Percentiles rank a stretch among this genome's conserved stretches.
Evolutionary conservation across 345 rosid genomes (phyloP).

Genomic region (Firmiana major): DNA sequence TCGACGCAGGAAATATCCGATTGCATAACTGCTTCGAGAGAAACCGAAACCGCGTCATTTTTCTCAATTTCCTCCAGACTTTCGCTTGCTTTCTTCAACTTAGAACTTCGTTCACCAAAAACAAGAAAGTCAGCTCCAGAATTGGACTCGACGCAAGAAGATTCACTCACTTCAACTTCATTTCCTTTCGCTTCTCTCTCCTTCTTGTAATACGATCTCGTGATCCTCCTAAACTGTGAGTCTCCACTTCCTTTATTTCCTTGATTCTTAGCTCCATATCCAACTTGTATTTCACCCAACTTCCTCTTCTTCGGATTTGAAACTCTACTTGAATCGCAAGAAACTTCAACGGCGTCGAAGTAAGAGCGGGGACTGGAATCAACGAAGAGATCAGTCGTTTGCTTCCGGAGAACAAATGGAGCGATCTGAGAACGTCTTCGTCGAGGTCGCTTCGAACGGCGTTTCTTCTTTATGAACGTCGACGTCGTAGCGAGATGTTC

Average conservation of each 20-base stretch:
- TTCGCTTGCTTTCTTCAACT: constrained; percentile 15
- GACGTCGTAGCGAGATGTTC: constrained; percentile 7
- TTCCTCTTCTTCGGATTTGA: constrained; percentile 37
- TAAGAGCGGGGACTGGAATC: constrained; percentile 38
- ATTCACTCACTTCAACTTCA: constrained; percentile 50
- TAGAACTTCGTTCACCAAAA: constrained; percentile 12
- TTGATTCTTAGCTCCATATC: constrained; percentile 19
- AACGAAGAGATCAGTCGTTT: constrained; percentile 26
- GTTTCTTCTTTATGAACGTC: constrained; percentile 39
- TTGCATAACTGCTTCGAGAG: constrained; percentile 16
- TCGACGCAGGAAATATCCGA: constrained; percentile 44
- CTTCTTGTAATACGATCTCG: constrained; percentile 44
- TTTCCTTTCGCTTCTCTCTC: constrained; percentile 26
- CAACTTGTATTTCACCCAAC: constrained; percentile 26
- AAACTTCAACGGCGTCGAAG: constrained; percentile 35
- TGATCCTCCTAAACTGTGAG: constrained; percentile 38
- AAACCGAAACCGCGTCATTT: constrained; percentile 27
- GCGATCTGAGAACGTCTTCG: constrained; percentile 41
- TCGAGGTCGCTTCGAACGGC: constrained; percentile 50
- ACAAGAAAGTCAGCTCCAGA: constrained; percentile 25
- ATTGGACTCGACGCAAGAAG: constrained; percentile 49
- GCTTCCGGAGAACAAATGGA: constrained; percentile 24
- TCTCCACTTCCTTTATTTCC: constrained; percentile 24
- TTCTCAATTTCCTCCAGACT: constrained; percentile 12
- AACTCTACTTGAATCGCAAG: constrained; percentile 44